These are phyloP conservation scores for Periconia digitata DNA, from an alignment of 2,329 filamentous ascomycete species.

Conservation along the genomic window DNA sequence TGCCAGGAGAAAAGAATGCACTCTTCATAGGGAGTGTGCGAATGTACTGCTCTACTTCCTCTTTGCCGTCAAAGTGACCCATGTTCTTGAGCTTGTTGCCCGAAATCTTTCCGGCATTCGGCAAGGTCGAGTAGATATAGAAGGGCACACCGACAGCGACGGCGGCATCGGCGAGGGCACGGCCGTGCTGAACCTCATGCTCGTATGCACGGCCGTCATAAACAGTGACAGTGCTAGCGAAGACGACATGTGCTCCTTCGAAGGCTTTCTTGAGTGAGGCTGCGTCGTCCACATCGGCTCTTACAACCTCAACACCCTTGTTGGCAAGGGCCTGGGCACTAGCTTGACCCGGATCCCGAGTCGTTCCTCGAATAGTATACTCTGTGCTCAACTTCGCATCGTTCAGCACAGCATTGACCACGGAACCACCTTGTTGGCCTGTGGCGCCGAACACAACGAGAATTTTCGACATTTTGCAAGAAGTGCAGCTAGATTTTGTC, in stretches of 20 bases:
- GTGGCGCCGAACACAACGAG: constrained; percentile 62
- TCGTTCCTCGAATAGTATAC: constrained; percentile 58
- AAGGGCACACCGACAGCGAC: constrained; percentile 13
- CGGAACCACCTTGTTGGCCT: constrained; percentile 60
- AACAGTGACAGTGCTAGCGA: neutral
- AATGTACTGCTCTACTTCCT: constrained; percentile 36
- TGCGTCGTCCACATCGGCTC: no score
- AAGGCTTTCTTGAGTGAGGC: no score
- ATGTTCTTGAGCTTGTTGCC: constrained; percentile 32
- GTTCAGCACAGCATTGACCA: constrained; percentile 48
- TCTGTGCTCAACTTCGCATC: constrained; percentile 48
- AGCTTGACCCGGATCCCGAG: constrained; percentile 51
- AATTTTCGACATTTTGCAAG: constrained; percentile 40
- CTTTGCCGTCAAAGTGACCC: constrained; percentile 44
- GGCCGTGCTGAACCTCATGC: constrained; percentile 16
- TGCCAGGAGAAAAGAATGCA: constrained; percentile 22
- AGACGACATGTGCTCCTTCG: no score
- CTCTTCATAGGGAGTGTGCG: constrained; percentile 10
- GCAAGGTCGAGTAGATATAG: constrained; percentile 17
- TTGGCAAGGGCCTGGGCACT: constrained; percentile 47
- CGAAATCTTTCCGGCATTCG: constrained; percentile 19
- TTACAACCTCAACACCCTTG: constrained; percentile 17
- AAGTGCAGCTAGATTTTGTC: neutral
- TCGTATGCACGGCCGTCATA: constrained; percentile 1
- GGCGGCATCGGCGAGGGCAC: constrained; percentile 15